Evolutionary conservation across 768 basidiomycete genomes (phyloP), one percentile per base, ranked within the genome.

Genomic region (Trametes punicea): DNA sequence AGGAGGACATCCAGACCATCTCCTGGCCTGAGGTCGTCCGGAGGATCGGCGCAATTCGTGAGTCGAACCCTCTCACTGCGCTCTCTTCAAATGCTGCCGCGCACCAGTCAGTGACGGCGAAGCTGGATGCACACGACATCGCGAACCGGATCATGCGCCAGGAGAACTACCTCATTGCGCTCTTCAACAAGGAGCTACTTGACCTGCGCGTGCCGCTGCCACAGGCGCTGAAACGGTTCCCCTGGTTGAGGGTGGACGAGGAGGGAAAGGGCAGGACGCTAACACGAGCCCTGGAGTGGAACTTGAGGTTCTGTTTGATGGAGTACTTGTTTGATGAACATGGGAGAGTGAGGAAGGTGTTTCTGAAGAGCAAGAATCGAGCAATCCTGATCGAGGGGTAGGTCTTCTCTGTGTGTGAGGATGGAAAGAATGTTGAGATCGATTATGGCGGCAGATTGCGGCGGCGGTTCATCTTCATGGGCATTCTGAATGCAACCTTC

Each of bases 1-100:
- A 98, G 96, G 89, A 85, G 46, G 97, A 99, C 70, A 95, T 99
- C 41, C 93, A 94, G 73, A 98, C 97, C 0, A 93, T 98, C 36
- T 87, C 95, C 0, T 99, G 97, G 97, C 85, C 90, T 0, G 91
- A 93, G 66, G 81, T 99, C 36, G 97, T 99, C 48, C 81, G 89
- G 16, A 83, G 94, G 30, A 93, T 99, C 55, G 85, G 85, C 11
- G 77, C 85, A 5, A 95, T 99, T 49, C 84, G 95, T 20, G 89
- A 97, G 67, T 85, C 93, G 50, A 98, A 98, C 68, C 94, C 95
- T 2, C 77, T 93, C 23, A 96, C 95, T 0, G 93, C 92, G 2
- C 76, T 93, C 4, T 90, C 90, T 0, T 88, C 87, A 3, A 55
- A 50, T 31, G 70, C 76, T 4, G 74, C 76, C 46, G 74, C 76